A percentile compares a stretch with the other conserved stretches of the same genome.
Conservation (phyloP, 768 basidiomycete genomes). For the Crassisporium funariophilum region DNA sequence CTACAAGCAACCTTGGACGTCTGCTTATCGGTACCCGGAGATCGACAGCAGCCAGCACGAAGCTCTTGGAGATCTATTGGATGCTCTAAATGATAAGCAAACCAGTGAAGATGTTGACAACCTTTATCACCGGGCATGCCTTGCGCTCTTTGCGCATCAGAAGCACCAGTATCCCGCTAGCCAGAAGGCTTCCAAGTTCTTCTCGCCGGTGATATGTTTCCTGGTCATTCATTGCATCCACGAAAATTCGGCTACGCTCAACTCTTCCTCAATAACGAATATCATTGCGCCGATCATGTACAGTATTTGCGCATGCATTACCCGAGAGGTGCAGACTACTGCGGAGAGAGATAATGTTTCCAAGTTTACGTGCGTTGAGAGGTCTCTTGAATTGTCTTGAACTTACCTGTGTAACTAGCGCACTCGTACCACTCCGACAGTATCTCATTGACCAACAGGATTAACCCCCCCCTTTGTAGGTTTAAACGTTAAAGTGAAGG, state of each 20-base stretch:
- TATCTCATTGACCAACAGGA: background rate
- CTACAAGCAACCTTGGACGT: background rate
- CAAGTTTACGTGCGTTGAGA: background rate
- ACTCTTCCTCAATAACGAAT: background rate
- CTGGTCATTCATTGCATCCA: background rate
- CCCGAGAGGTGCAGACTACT: background rate
- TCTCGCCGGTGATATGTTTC: slow-evolving; percentile 3
- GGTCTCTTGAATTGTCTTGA: background rate
- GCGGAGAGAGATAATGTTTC: background rate
- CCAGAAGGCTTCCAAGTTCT: background rate
- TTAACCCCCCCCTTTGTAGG: too few species aligned
- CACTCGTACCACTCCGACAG: background rate
- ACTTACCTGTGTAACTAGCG: background rate
- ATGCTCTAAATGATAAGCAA: background rate
- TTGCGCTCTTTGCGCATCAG: slow-evolving; percentile 1
- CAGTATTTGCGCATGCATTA: background rate
- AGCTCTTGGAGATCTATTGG: background rate
- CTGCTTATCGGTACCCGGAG: background rate
- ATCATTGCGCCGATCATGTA: slow-evolving; percentile 5
- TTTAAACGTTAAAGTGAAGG: too few species aligned
- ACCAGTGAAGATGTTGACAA: background rate
- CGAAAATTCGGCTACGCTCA: background rate
- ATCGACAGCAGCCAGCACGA: background rate
- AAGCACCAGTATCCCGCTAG: background rate
- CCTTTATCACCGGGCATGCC: background rate